Evolutionary conservation across 768 basidiomycete genomes (phyloP), one percentile per base, ranked within the genome.

Genomic region (Hydnum rufescens): DNA sequence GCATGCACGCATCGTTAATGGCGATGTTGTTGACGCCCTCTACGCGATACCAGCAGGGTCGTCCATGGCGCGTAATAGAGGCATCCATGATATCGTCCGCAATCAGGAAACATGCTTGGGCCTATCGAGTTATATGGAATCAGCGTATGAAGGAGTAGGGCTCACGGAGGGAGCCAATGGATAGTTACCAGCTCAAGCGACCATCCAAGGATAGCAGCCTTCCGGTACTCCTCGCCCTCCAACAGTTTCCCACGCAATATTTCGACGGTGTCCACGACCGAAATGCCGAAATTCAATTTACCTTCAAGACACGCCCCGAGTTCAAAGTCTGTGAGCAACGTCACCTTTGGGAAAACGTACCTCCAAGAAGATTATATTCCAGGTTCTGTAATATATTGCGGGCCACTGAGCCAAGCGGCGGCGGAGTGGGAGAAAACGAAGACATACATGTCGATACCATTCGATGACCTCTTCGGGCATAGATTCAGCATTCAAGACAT

Each of bases 1-100:
- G 80, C 83, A 97, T 85, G 74, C 95, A 89, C 1, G 86, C 70
- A 63, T 97, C 93, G 71, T 96, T 96, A 69, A 96, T 82, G 3
- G 93, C 90, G 57, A 95, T 77, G 66, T 78, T 78, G 43, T 79
- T 79, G 56, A 93, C 78, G 48, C 59, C 69, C 53, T 71, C 70
- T 36, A 76, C 64, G 46, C 69, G 74, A 69, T 93, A 96, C 86
- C 87, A 99, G 68, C 93, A 69, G 97, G 90, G 84, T 65, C 95
- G 92, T 3, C 82, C 80, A 6, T 92, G 81, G 25, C 93, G 82
- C 6, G 93, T 96, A 59, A 97, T 81, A 46, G 84, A 87, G n/a
- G 74, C 65, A 63, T 99, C 93, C 93, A 99, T 99, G 61, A 97
- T 90, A 65, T 97, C 93, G 66, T 99, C 88, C 3, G 87, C 75